Percentiles rank a stretch among this genome's conserved stretches.
Conservation (phyloP, 768 basidiomycete genomes). For the Russula abietina region DNA sequence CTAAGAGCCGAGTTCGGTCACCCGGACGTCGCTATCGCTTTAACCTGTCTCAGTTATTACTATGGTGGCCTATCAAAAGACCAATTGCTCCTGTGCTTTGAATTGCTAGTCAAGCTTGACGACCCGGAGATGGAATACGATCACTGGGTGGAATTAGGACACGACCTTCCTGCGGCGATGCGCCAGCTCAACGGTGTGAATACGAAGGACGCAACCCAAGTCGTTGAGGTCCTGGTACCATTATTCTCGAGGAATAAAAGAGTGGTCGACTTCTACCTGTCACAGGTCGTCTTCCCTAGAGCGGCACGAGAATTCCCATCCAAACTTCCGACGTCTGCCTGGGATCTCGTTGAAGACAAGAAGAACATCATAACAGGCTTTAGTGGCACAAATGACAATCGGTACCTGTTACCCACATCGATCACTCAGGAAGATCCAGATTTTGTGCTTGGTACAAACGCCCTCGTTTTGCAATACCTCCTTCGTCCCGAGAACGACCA, state of each 20-base stretch:
- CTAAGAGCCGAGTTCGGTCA: conserved; percentile 46
- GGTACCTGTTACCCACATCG: conserved; percentile 33
- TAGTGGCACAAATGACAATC: conserved; percentile 51
- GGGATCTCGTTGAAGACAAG: conserved; percentile 46
- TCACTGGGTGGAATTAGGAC: conserved; percentile 32
- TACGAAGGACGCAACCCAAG: conserved; percentile 35
- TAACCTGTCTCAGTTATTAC: conserved; percentile 47
- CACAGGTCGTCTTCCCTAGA: conserved; percentile 44
- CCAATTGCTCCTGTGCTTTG: conserved; percentile 37
- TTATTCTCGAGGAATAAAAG: conserved; percentile 35
- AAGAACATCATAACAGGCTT: conserved; percentile 41
- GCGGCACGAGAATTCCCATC: conserved; percentile 43
- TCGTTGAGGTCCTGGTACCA: conserved; percentile 29
- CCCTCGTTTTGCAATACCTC: conserved; percentile 38
- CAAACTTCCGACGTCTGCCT: conserved; percentile 45
- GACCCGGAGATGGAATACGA: conserved; percentile 40
- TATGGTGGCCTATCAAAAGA: conserved; percentile 39
- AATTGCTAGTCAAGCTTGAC: conserved; percentile 36
- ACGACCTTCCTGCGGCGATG: conserved; percentile 31
- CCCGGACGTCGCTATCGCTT: conserved; percentile 41
- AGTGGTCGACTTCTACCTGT: conserved; percentile 44
- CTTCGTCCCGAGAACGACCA: conserved; percentile 38
- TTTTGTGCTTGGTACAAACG: conserved; percentile 43
- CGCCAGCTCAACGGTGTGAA: conserved; percentile 39
- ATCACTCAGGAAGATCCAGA: conserved; percentile 36